These are phyloP conservation scores for Apiospora hydei DNA, from an alignment of 2,329 filamentous ascomycete genomes.

Conservation along the genomic window DNA sequence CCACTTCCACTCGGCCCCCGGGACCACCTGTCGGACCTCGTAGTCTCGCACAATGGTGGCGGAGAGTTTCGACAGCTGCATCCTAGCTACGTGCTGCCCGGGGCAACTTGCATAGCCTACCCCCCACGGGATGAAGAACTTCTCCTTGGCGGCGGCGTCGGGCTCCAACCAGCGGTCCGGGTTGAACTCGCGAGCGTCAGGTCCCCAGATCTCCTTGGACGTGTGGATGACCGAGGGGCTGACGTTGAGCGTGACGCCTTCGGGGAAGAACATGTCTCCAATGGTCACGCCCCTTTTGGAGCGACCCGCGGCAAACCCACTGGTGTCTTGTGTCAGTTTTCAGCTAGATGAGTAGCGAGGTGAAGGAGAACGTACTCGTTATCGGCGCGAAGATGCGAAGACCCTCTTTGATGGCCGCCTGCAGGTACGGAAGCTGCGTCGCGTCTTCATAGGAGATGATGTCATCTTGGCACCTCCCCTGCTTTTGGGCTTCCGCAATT, in stretches of 20 bases:
- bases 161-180: slow-evolving; percentile 28
- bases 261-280: slow-evolving; percentile 26
- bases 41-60: slow-evolving; percentile 33
- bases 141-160: slow-evolving; percentile 25
- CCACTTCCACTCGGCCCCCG: slow-evolving; percentile 30
- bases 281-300: slow-evolving; percentile 29
- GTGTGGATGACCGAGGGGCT: slow-evolving; percentile 24
- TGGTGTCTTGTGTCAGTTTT: neutral
- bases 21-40: slow-evolving; percentile 30
- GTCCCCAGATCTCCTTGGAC: slow-evolving; percentile 27
- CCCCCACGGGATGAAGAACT: slow-evolving; percentile 29
- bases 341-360: neutral
- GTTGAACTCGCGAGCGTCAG: slow-evolving; percentile 27
- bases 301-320: slow-evolving; percentile 28
- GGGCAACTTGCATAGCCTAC: slow-evolving; percentile 31
- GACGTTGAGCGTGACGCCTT: slow-evolving; percentile 27
- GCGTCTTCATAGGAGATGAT: slow-evolving; percentile 32
- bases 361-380: slow-evolving; percentile 21
- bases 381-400: slow-evolving; percentile 36
- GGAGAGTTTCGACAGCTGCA: slow-evolving; percentile 32
- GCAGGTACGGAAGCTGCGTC: slow-evolving; percentile 35
- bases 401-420: slow-evolving; percentile 37
- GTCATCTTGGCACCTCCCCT: slow-evolving; percentile 25
- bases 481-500: slow-evolving; percentile 28
- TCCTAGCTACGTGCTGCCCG: slow-evolving; percentile 31